Evolutionary conservation across 2,329 filamentous ascomycete species (phyloP).

Genomic region (Nigrograna mackinnonii): DNA sequence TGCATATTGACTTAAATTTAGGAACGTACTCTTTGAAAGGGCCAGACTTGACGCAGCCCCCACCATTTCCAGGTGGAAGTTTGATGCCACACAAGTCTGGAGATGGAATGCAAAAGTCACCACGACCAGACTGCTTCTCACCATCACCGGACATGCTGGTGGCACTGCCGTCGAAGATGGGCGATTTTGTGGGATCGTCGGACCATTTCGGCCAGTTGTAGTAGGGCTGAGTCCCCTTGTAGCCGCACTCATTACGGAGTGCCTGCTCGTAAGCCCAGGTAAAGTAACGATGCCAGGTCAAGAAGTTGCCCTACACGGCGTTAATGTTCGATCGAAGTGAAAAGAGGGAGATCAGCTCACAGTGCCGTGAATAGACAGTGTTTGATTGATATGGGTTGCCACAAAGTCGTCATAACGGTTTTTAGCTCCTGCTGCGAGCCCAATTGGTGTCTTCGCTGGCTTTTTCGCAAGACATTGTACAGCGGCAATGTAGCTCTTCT

Average conservation of each 20-base stretch:
- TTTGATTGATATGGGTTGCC: conserved; percentile 41
- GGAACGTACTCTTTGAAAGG: conserved; percentile 53
- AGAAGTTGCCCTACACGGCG: conserved; percentile 30
- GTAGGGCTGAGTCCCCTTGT: conserved; percentile 50
- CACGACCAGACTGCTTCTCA: conserved; percentile 26
- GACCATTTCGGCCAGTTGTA: conserved; percentile 57
- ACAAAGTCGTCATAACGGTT: conserved; percentile 42
- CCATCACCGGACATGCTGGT: conserved; percentile 54
- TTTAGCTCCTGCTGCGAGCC: conserved; percentile 30
- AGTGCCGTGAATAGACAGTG: conserved; percentile 37
- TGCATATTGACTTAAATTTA: conserved; percentile 2
- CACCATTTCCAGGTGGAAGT: conserved; percentile 56
- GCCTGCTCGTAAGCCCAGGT: conserved; percentile 47
- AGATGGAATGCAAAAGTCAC: conserved; percentile 31
- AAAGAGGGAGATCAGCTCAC: conserved; percentile 16
- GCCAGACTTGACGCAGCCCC: conserved; percentile 58
- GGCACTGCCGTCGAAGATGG: conserved; percentile 59
- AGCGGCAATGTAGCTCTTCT: conserved; percentile 39
- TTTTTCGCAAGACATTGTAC: conserved; percentile 37
- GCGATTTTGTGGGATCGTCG: conserved; percentile 49
- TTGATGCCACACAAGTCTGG: conserved; percentile 27
- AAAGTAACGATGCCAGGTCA: conserved; percentile 48
- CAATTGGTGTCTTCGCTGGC: conserved; percentile 28
- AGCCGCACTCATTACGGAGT: conserved; percentile 47
- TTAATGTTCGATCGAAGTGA: not conserved